phyloP scores from a whole-genome alignment of 345 rosid genomes.

The Gossypium bickii region DNA sequence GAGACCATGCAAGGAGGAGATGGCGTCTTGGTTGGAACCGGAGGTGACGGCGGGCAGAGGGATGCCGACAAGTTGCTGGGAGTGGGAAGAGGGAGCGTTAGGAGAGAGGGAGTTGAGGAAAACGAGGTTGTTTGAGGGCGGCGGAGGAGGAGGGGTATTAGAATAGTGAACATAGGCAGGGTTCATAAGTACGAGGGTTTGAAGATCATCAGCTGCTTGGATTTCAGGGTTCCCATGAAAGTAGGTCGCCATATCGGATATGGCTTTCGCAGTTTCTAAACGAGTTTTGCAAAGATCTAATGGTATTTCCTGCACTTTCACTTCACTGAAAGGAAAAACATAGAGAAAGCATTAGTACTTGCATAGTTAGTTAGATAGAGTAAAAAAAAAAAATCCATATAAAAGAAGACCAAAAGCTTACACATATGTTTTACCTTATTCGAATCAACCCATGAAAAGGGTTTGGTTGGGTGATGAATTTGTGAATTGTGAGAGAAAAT shows the following conservation, averaged over 20 bases:
- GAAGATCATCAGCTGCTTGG: conserved; percentile 71
- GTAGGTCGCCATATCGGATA: conserved; percentile 65
- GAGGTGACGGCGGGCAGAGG: conserved; percentile 51
- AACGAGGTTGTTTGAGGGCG: conserved; percentile 40
- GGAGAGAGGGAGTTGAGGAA: conserved; percentile 52
- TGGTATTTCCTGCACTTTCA: conserved; percentile 6
- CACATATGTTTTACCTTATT: conserved; percentile 1
- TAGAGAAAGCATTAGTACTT: not conserved
- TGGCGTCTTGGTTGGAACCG: conserved; percentile 39
- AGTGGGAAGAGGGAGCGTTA: conserved; percentile 46
- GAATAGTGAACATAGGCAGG: conserved; percentile 87
- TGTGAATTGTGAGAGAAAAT: not conserved
- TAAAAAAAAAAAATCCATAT: no score
- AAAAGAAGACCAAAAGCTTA: not conserved
- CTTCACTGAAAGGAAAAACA: conserved; percentile 25
- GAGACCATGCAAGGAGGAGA: conserved; percentile 70
- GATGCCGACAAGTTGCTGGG: conserved; percentile 85
- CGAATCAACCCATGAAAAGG: conserved; percentile 24
- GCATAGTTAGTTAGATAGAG: not conserved
- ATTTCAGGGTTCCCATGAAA: conserved; percentile 78
- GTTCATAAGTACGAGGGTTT: conserved; percentile 93
- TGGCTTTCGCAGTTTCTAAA: not conserved
- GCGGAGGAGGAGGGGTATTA: conserved; percentile 52
- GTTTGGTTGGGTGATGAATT: not conserved
- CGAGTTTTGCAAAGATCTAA: conserved; percentile 4